Evolutionary conservation across 495 filamentous ascomycete species (phyloP).

Genomic region (Annulohypoxylon moriforme): DNA sequence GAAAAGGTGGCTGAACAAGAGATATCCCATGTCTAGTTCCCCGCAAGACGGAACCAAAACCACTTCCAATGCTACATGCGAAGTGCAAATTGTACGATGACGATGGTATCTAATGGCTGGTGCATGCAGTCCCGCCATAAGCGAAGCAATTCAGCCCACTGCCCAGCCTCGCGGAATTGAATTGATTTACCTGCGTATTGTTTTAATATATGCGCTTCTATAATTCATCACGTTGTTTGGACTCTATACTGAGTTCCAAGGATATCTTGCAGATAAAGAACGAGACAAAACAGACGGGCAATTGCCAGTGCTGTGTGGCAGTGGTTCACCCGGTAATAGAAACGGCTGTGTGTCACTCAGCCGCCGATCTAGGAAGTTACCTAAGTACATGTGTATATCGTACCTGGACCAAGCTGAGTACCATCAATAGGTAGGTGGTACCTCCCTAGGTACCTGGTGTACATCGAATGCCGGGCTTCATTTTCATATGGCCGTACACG

Average conservation of each 20-base stretch:
- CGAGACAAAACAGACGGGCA: neutral
- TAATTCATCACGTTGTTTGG: conserved; percentile 4
- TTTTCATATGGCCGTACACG: neutral
- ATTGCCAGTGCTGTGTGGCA: conserved; percentile 16
- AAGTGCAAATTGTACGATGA: neutral
- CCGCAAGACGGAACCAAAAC: conserved; percentile 25
- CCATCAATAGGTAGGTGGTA: too few relatives aligned
- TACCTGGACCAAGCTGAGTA: conserved; percentile 22
- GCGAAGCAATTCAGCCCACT: conserved; percentile 26
- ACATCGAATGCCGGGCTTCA: conserved; percentile 9
- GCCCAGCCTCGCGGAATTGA: conserved; percentile 18
- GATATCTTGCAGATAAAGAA: neutral
- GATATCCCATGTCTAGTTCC: conserved; percentile 17
- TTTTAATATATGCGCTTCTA: neutral
- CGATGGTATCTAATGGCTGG: neutral
- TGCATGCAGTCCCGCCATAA: conserved; percentile 23
- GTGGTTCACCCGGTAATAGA: conserved; percentile 17
- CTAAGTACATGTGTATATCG: neutral
- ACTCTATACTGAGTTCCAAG: neutral
- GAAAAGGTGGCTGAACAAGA: conserved; percentile 16
- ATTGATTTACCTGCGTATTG: neutral
- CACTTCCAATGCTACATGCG: conserved; percentile 19
- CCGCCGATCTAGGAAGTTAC: conserved; percentile 9
- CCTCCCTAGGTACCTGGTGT: neutral
- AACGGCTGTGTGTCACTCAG: conserved; percentile 35